phyloP scores from a whole-genome alignment of 2,329 filamentous ascomycete species.

The Dendryphion nanum region DNA sequence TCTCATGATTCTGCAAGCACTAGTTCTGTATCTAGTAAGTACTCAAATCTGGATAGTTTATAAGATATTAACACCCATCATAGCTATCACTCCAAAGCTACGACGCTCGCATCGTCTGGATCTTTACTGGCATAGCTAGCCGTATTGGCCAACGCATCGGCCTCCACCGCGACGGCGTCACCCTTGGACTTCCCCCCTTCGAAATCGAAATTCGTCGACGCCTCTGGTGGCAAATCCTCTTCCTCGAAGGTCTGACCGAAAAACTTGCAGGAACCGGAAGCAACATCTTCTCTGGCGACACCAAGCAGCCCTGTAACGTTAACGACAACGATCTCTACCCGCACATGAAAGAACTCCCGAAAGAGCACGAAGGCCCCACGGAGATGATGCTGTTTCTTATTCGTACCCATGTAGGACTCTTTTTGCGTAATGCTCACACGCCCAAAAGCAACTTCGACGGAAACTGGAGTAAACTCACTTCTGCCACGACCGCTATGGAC shows the following conservation, averaged over 20 bases:
- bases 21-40: slow-evolving; percentile 64
- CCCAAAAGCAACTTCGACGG: slow-evolving; percentile 20
- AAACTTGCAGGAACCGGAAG: slow-evolving; percentile 52
- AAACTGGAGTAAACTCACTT: slow-evolving; percentile 19
- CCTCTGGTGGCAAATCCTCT: slow-evolving; percentile 62
- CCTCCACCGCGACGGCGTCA: slow-evolving; percentile 58
- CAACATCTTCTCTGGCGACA: slow-evolving; percentile 48
- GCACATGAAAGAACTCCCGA: slow-evolving; percentile 44
- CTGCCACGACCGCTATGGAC: slow-evolving; percentile 11
- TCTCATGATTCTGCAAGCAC: slow-evolving; percentile 65
- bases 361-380: slow-evolving; percentile 43
- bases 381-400: slow-evolving; percentile 52
- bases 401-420: slow-evolving; percentile 43
- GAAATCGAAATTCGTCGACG: slow-evolving; percentile 56
- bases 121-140: slow-evolving; percentile 61
- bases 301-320: slow-evolving; percentile 51
- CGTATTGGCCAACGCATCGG: slow-evolving; percentile 61
- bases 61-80: slow-evolving; percentile 1
- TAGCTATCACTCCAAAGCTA: slow-evolving; percentile 47
- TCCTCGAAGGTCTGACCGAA: slow-evolving; percentile 57
- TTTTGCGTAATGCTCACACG: slow-evolving; percentile 26
- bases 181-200: slow-evolving; percentile 54
- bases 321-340: slow-evolving; percentile 51
- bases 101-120: slow-evolving; percentile 59
- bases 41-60: neutral